Evolutionary conservation across 2,329 filamentous ascomycete species (phyloP).

Genomic region (Colletotrichum tabaci): DNA sequence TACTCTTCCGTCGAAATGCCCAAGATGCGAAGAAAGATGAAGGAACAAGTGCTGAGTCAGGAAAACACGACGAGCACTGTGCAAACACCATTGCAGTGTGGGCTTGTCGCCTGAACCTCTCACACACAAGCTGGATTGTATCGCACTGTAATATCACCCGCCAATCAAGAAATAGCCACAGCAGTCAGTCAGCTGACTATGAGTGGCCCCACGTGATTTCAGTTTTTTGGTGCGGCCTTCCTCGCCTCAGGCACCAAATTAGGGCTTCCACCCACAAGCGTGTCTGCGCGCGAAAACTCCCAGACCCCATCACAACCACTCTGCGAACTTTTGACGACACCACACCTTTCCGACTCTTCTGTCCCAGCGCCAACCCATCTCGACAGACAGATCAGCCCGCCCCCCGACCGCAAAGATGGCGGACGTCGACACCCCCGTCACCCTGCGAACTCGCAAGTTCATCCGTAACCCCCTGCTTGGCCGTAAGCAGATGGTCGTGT

Average conservation of each 20-base stretch:
- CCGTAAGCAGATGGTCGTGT: conserved; percentile 99
- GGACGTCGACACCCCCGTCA: conserved; percentile 83
- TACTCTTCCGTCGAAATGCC: neutral
- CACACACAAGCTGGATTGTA: neutral
- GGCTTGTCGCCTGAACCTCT: neutral
- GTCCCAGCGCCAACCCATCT: conserved; percentile 42
- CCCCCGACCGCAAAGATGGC: conserved; percentile 81
- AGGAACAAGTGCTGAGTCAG: conserved; percentile 21
- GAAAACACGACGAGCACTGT: conserved; percentile 4
- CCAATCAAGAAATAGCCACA: neutral
- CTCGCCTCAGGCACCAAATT: conserved; percentile 41
- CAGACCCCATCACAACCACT: conserved; percentile 36
- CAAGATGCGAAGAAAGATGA: neutral
- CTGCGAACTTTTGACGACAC: conserved; percentile 36
- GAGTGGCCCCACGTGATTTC: conserved; percentile 15
- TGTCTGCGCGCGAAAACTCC: conserved; percentile 35
- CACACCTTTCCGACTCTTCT: conserved; percentile 41
- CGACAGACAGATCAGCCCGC: conserved; percentile 49
- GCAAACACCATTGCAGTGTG: conserved; percentile 16
- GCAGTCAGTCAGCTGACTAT: conserved; percentile 1
- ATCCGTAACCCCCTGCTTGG: conserved; percentile 99
- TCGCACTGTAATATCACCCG: neutral
- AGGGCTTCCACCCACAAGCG: conserved; percentile 61
- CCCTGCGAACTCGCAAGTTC: conserved; percentile 99
- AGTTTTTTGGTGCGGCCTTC: neutral